phyloP scores from a whole-genome alignment of 768 basidiomycete species.

The Kwoniella botswanensis region DNA sequence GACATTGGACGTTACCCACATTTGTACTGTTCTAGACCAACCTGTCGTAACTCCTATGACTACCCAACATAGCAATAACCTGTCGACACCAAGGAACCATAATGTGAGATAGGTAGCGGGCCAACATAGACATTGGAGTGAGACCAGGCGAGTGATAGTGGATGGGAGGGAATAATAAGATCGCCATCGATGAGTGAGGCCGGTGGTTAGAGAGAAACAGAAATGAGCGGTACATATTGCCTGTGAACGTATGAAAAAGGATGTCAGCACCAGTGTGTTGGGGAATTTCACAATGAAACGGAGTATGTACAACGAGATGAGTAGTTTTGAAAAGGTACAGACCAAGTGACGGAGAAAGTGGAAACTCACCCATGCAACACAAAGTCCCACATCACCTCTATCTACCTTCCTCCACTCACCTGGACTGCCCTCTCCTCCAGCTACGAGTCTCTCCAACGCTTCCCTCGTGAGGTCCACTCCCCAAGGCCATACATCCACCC shows the following conservation, averaged over 20 bases:
- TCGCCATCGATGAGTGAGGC: slow-evolving; percentile 86
- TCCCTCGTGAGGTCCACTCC: slow-evolving; percentile 46
- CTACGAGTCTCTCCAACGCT: slow-evolving; percentile 36
- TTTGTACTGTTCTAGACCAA: slow-evolving; percentile 68
- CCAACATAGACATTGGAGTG: slow-evolving; percentile 95
- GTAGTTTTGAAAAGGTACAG: no score
- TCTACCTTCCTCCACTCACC: slow-evolving; percentile 26
- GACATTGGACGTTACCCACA: slow-evolving; percentile 96
- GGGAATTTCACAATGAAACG: no score
- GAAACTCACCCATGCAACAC: slow-evolving; percentile 53
- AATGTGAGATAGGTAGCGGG: slow-evolving; percentile 87
- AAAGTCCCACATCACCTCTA: slow-evolving; percentile 45
- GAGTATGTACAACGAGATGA: no score
- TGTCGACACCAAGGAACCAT: slow-evolving; percentile 69
- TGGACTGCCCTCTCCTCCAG: slow-evolving; percentile 22
- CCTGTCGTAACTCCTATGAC: slow-evolving; percentile 87
- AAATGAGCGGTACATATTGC: slow-evolving; percentile 85
- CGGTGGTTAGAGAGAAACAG: slow-evolving; percentile 83
- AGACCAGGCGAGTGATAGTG: slow-evolving; percentile 87
- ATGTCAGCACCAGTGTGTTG: no score
- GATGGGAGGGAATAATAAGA: slow-evolving; percentile 86
- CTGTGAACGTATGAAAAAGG: slow-evolving; percentile 59
- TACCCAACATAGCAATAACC: slow-evolving; percentile 88
- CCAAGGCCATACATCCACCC: slow-evolving; percentile 47
- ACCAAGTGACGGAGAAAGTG: neutral